A percentile compares a stretch with the other conserved stretches of the same genome.
phyloP scores from a whole-genome alignment of 1,284 basidiomycete species.

The Puccinia triticina region DNA sequence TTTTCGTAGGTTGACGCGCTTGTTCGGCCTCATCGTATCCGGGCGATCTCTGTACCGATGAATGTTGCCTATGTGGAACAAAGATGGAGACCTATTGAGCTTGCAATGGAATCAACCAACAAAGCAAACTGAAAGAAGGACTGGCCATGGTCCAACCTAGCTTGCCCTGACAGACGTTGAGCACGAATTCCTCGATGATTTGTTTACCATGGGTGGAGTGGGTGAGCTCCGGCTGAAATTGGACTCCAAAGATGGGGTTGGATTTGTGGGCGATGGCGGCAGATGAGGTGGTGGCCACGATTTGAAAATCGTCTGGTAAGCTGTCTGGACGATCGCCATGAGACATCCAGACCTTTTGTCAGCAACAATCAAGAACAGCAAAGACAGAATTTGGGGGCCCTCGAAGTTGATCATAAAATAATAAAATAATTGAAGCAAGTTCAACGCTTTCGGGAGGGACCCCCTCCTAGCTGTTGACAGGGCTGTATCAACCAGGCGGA shows the following conservation, averaged over 20 bases:
- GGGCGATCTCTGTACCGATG: constrained; percentile 92
- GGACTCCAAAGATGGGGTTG: constrained; percentile 91
- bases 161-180: constrained; percentile 80
- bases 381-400: too few species aligned
- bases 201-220: constrained; percentile 88
- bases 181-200: constrained; percentile 84
- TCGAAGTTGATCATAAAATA: too few species aligned
- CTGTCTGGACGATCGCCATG: constrained; percentile 92
- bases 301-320: constrained; percentile 80
- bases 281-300: constrained; percentile 81
- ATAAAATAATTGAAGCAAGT: too few species aligned
- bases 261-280: constrained; percentile 90
- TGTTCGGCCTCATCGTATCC: constrained; percentile 84
- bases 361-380: too few species aligned
- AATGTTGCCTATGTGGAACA: constrained; percentile 76
- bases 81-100: neutral
- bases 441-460: too few species aligned
- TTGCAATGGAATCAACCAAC: neutral
- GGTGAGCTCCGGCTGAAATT: constrained; percentile 99
- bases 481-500: too few species aligned
- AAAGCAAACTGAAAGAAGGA: constrained; percentile 23
- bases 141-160: constrained; percentile 92
- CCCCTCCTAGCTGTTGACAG: too few species aligned
- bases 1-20: constrained; percentile 69
- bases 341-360: constrained; percentile 92